Base-by-base conservation (phyloP, 495 filamentous ascomycete genomes). In the Immersiella caudata region DNA sequence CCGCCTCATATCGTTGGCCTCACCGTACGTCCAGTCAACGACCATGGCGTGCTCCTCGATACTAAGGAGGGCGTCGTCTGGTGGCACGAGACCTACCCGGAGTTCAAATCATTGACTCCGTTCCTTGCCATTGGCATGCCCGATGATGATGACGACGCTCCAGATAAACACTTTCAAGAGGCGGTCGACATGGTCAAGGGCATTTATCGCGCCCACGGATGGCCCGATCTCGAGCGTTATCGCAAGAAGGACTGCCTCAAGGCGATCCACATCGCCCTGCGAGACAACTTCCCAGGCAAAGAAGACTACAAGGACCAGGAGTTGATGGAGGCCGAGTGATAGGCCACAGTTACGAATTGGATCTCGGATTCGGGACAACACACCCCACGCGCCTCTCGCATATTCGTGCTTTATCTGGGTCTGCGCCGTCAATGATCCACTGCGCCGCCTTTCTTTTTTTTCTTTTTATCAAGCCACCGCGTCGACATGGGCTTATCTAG, bases 141-240 rank as follows among this genome's bases (percentile, higher is more conserved):
- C 35, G 60, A 16, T 22, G 35, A 24, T 21, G 46, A 35, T 18
- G 60, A 62, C 16, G 60, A 62, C 9, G 60, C 46, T 16, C 59
- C 29, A 7, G 59, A 40, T 56, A 8, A 27, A 26, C 7, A 61
- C 1, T 6, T 67, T 70, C 29, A 40, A 29, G n/a, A 40, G 27
- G 60, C 60, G n/a, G 60, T 67, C 11, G 29, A 68, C 22, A 68
- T 65, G 62, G 21, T 72, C 20, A 71, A 56, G 63, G 60, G 46
- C 26, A 70, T 73, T 12, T 72, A 70, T 36, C 63, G 56, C 14
- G 61, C 54, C n/a, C 65, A 74, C 29, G 69, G 70, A 24, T 72
- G 70, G 70, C 72, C 72, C n/a, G 59, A 70, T 33, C 36, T 71
- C 16, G 62, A 70, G 24, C 56, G 60, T 7, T 74, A 71, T 60